Percentiles rank a stretch among this genome's conserved stretches.
phyloP scores from a whole-genome alignment of 2,329 filamentous ascomycete species.

The Albophoma yamanashiensis region DNA sequence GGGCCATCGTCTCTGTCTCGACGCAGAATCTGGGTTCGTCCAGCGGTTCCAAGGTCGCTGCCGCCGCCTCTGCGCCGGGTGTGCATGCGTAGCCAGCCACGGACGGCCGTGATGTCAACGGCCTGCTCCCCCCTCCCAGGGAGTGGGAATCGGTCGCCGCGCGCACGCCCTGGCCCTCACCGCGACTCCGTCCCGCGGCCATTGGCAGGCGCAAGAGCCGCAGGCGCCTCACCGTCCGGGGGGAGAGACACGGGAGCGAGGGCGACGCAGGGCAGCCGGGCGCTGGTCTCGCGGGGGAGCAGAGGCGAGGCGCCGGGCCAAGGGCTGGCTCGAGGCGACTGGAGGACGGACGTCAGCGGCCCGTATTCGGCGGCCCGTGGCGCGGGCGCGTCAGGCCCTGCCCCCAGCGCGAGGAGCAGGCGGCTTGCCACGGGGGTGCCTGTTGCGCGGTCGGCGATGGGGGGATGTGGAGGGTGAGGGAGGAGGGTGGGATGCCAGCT shows the following conservation, averaged over 20 bases:
- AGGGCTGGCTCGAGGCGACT: neutral
- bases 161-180: neutral
- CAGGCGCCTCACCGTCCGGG: neutral
- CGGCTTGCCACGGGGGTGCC: conserved; percentile 1
- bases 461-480: conserved; percentile 5
- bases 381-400: neutral
- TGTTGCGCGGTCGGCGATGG: neutral
- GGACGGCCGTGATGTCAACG: neutral
- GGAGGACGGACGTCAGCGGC: neutral
- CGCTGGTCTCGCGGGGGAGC: neutral
- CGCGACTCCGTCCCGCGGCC: neutral
- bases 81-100: neutral
- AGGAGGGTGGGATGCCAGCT: conserved; percentile 20
- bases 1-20: neutral
- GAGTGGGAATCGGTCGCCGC: neutral
- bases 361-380: neutral
- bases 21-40: neutral
- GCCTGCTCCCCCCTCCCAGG: neutral
- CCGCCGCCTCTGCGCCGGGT: neutral
- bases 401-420: neutral
- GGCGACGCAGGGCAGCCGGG: neutral
- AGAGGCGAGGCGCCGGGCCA: neutral
- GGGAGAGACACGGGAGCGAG: neutral
- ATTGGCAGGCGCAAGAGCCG: neutral
- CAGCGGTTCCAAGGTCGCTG: neutral